A percentile compares a stretch with the other conserved stretches of the same genome.
Conservation (phyloP, 2,329 filamentous ascomycete species). For the Nothopassalora personata region DNA sequence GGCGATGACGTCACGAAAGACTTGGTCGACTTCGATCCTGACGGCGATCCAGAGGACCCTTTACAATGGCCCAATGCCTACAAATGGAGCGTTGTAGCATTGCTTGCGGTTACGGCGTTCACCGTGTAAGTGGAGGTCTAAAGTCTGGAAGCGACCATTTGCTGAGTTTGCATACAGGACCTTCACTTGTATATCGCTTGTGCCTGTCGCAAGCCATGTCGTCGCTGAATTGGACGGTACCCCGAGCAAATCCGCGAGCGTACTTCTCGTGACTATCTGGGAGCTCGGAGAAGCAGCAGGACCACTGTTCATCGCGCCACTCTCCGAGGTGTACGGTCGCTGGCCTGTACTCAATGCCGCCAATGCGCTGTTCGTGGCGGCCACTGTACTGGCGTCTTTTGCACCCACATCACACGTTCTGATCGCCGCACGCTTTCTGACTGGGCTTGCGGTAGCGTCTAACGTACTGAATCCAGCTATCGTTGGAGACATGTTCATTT, state of each 20-base stretch:
- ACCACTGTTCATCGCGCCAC: slow-evolving; percentile 42
- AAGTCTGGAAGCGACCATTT: neutral
- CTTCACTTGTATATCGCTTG: slow-evolving; percentile 30
- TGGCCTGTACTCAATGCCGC: slow-evolving; percentile 35
- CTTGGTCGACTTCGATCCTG: slow-evolving; percentile 43
- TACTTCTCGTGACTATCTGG: slow-evolving; percentile 46
- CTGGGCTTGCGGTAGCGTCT: slow-evolving; percentile 40
- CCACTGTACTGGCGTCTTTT: slow-evolving; percentile 36
- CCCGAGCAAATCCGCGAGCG: slow-evolving; percentile 21
- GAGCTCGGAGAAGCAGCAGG: slow-evolving; percentile 46
- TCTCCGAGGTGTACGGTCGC: slow-evolving; percentile 42
- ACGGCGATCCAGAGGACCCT: slow-evolving; percentile 48
- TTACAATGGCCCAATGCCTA: slow-evolving; percentile 46
- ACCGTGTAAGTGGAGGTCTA: slow-evolving; percentile 44
- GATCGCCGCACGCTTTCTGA: slow-evolving; percentile 41
- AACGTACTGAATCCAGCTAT: slow-evolving; percentile 60
- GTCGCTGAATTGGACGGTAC: slow-evolving; percentile 24
- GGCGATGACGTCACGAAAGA: slow-evolving; percentile 13
- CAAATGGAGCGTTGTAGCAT: slow-evolving; percentile 50
- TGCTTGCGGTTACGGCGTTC: slow-evolving; percentile 53
- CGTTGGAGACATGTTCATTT: slow-evolving; percentile 57
- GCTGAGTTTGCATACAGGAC: slow-evolving; percentile 19
- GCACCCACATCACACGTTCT: slow-evolving; percentile 37
- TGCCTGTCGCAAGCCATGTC: slow-evolving; percentile 27
- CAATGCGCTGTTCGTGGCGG: slow-evolving; percentile 44